Evolutionary conservation across 176 grass and related monocot species (phyloP), one percentile per base, ranked within the genome.

Genomic region (Oropetium thomaeum): DNA sequence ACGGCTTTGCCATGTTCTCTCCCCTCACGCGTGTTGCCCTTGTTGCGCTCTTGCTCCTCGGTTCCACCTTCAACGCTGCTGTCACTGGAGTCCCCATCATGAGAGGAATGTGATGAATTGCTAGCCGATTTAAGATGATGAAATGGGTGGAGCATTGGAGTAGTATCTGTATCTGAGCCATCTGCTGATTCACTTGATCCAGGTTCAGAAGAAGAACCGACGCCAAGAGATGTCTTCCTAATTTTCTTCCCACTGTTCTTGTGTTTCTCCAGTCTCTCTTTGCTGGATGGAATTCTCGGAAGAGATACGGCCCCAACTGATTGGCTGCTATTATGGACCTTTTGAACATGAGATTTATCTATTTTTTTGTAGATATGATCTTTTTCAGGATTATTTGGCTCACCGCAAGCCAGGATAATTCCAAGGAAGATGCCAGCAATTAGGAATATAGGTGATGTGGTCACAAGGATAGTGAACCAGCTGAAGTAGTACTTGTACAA

Each of bases 391-490:
- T 59, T 69, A 48, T 86, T 86, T 1, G 69, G 74, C 65, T 90
- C 83, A 70, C 87, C 83, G 12, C 75, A 90, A 74, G 62, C 39
- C 15, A 86, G 57, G 27, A 90, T 51, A 22, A 79, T 27, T 63
- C 83, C 87, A 73, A 90, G 87, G 29, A 90, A 85, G 32, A 83
- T 14, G 7, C 73, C 83, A 23, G 87, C 53, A n/a, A 78, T 82
- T 47, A 90, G 10, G 41, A 90, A 78, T 32, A 82, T 81, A 26
- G 87, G 87, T 58, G 83, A 82, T 62, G 79, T 70, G 41, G 44
- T 70, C 26, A 82, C 71, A 30, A 86, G 57, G 37, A 90, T 26
- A 28, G 74, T 63, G 67, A 90, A 86, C 63, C 83, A 78, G 15
- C 68, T 44, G 39, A 85, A 85, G 70, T 64, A 86, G 58, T 75